phyloP scores from a whole-genome alignment of 2,329 filamentous ascomycete genomes.

The Didymella lethalis region DNA sequence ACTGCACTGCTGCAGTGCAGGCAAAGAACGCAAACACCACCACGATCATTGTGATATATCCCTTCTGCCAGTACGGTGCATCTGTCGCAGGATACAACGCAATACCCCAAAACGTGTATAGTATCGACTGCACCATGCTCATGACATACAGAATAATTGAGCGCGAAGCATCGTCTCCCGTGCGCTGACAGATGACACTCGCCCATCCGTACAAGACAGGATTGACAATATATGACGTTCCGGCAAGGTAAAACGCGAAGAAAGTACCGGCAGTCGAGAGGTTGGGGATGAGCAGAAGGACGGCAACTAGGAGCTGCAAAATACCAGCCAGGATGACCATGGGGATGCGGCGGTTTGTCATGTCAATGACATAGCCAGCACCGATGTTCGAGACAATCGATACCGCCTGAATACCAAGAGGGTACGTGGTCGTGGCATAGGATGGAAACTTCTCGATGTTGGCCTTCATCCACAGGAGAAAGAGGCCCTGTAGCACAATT shows the following conservation, averaged over 20 bases:
- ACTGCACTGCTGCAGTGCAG: slow-evolving; percentile 33
- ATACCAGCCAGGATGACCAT: slow-evolving; percentile 47
- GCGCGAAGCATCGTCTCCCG: slow-evolving; percentile 54
- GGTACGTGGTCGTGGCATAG: slow-evolving; percentile 64
- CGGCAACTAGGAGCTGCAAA: slow-evolving; percentile 46
- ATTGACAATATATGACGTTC: slow-evolving; percentile 54
- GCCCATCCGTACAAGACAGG: slow-evolving; percentile 53
- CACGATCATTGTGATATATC: slow-evolving; percentile 49
- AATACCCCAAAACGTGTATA: slow-evolving; percentile 59
- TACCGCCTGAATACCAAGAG: slow-evolving; percentile 64
- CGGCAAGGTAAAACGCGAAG: slow-evolving; percentile 51
- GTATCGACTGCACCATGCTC: slow-evolving; percentile 51
- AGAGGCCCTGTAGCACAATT: slow-evolving; percentile 39
- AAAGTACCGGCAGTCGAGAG: slow-evolving; percentile 47
- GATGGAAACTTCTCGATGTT: slow-evolving; percentile 44
- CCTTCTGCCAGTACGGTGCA: slow-evolving; percentile 55
- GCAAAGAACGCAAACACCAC: slow-evolving; percentile 41
- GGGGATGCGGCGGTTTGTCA: slow-evolving; percentile 46
- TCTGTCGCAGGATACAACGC: slow-evolving; percentile 54
- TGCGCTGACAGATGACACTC: slow-evolving; percentile 49
- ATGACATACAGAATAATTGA: slow-evolving; percentile 54
- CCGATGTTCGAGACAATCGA: slow-evolving; percentile 61
- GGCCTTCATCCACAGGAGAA: slow-evolving; percentile 38
- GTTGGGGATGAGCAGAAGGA: slow-evolving; percentile 46
- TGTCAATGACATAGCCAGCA: slow-evolving; percentile 51